Conservation (phyloP, 225 moss, liverwort and hornwort species). For the Sphagnum tenellum region DNA sequence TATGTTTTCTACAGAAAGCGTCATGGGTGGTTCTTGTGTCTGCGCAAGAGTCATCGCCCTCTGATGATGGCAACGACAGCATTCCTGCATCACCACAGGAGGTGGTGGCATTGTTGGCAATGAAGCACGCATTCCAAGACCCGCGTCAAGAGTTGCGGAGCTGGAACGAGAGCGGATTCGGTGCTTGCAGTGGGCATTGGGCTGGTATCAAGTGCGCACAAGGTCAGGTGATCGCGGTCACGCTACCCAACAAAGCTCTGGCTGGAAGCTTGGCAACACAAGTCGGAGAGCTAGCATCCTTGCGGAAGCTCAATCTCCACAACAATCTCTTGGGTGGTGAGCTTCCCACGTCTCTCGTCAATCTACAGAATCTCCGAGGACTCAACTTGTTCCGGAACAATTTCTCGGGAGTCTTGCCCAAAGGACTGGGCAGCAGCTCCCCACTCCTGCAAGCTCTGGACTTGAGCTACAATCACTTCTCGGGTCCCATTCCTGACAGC, state of each 20-base stretch:
- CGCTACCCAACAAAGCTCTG: slow-evolving; percentile 27
- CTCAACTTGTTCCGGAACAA: slow-evolving; percentile 50
- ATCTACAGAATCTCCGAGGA: slow-evolving; percentile 20
- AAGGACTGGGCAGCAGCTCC: slow-evolving; percentile 36
- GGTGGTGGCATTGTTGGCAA: slow-evolving; percentile 23
- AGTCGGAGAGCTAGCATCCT: slow-evolving; percentile 25
- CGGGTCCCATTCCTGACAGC: slow-evolving; percentile 38
- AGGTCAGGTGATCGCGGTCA: slow-evolving; percentile 32
- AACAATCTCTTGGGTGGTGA: slow-evolving; percentile 28
- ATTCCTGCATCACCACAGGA: slow-evolving; percentile 39
- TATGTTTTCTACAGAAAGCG: too few relatives aligned
- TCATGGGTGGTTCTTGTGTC: too few relatives aligned
- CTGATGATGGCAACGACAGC: slow-evolving; percentile 14
- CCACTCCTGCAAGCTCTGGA: slow-evolving; percentile 52
- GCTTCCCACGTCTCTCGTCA: slow-evolving; percentile 21
- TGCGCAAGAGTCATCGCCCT: too few relatives aligned
- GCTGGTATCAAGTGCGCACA: slow-evolving; percentile 43
- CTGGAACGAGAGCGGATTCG: slow-evolving; percentile 52
- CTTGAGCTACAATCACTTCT: slow-evolving; percentile 35
- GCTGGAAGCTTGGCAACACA: slow-evolving; percentile 25
- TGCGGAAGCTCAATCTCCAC: slow-evolving; percentile 40
- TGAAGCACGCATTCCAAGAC: slow-evolving; percentile 24
- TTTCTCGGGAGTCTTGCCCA: slow-evolving; percentile 48
- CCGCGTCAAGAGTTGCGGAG: slow-evolving; percentile 23
- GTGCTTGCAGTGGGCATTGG: slow-evolving; percentile 36